Evolutionary conservation across 306 rosid species (phyloP).

Genomic region (Alnus glutinosa): DNA sequence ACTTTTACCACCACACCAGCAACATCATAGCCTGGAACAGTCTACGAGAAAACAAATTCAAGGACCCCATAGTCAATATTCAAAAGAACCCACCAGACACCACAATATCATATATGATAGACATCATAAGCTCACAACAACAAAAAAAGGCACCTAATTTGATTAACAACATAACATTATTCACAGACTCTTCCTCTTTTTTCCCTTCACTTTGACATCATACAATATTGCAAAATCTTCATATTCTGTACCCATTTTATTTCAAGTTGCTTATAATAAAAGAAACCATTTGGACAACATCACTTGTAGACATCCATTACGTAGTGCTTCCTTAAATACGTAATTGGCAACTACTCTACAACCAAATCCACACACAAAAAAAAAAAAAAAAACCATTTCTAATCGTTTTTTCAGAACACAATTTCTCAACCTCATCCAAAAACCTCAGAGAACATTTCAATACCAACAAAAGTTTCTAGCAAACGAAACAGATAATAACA

Average conservation of each 20-base stretch:
- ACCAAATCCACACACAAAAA: not conserved
- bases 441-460: not conserved
- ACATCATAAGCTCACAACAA: not conserved
- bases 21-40: conserved; percentile 94
- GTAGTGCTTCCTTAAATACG: too few relatives aligned
- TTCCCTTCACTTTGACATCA: too few relatives aligned
- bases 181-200: not conserved
- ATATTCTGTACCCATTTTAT: too few relatives aligned
- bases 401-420: not conserved
- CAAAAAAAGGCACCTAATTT: too few relatives aligned
- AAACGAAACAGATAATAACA: not conserved
- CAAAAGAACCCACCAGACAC: not conserved
- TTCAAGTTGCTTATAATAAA: too few relatives aligned
- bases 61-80: conserved; percentile 1
- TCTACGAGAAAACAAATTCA: conserved; percentile 45
- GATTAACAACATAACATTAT: not conserved
- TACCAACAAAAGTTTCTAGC: not conserved
- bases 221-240: too few relatives aligned
- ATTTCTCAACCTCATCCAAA: too few relatives aligned
- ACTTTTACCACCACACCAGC: conserved; percentile 88
- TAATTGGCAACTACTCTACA: not conserved
- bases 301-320: too few relatives aligned
- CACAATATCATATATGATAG: not conserved
- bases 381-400: not conserved
- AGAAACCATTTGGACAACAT: too few relatives aligned